Conservation (phyloP, 805 yeast species). For the Ogataea degrootiae region DNA sequence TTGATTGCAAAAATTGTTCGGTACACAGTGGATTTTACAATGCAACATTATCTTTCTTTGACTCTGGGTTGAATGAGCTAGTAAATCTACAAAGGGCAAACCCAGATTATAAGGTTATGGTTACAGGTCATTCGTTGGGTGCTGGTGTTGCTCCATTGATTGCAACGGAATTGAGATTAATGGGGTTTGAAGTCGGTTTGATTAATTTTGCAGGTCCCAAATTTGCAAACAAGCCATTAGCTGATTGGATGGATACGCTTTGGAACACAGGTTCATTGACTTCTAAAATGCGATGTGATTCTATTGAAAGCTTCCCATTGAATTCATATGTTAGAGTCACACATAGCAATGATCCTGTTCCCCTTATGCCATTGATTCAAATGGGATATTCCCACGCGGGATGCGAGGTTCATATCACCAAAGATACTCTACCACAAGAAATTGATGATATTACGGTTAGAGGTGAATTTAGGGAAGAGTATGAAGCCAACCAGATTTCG, state of each 20-base stretch:
- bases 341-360: slow-evolving; percentile 56
- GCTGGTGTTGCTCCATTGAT: slow-evolving; percentile 63
- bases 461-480: slow-evolving; percentile 13
- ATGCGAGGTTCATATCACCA: slow-evolving; percentile 41
- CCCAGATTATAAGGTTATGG: too few species aligned
- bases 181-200: slow-evolving; percentile 52
- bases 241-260: slow-evolving; percentile 45
- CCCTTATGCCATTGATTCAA: slow-evolving; percentile 52
- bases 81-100: too few species aligned
- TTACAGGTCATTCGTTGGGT: slow-evolving; percentile 8
- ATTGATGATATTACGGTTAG: slow-evolving; percentile 8
- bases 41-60: too few species aligned
- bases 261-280: slow-evolving; percentile 34
- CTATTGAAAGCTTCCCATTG: slow-evolving; percentile 2
- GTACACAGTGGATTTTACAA: too few species aligned
- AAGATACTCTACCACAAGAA: slow-evolving; percentile 34
- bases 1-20: too few species aligned
- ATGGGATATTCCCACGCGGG: slow-evolving; percentile 42
- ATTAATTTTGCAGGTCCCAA: slow-evolving; percentile 63
- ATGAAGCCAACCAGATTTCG: not conserved
- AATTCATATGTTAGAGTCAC: slow-evolving; percentile 49
- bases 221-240: slow-evolving; percentile 50
- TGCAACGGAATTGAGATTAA: slow-evolving; percentile 54
- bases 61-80: too few species aligned
- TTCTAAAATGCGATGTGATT: not conserved